Base-by-base conservation (phyloP, 2,329 filamentous ascomycete genomes). In the Aciculosporium take region DNA sequence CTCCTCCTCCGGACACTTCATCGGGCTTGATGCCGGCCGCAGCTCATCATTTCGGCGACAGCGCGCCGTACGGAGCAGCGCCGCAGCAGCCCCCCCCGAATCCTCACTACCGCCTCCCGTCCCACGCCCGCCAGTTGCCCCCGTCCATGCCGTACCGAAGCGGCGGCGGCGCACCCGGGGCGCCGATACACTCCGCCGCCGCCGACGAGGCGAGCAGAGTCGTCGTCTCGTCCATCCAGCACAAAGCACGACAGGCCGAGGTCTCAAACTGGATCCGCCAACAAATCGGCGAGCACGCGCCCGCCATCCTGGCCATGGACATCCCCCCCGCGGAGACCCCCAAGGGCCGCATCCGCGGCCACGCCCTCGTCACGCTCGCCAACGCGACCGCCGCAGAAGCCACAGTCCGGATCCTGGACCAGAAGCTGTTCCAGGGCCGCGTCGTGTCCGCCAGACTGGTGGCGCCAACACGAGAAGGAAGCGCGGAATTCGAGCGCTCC, bases 221-320 rank as follows among this genome's bases (percentile, higher is more conserved):
- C 24, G 43, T 52, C 23, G 44, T 60, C 18, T 49, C 51, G 6
- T 50, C 49, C 12, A 51, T 60, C 15, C 47, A 50, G 27, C 49
- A 52, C 37, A 43, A 50, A 20, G 47, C 47, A 17, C 37, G 31
- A 13, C 39, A 44, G 9, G 44, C 50, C 3, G 51, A 57, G 2
- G 53, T 59, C 7, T 49, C 42, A 17, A 42, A 37, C 8, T 60
- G 58, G 58, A 48, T 59, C 9, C 48, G 46, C 5, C 44, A 48
- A 15, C 53, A 49, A 30, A 47, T 56, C 31, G 51, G 51, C 3
- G 40, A 47, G 8, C 38, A 42, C 24, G 46, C 41, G 2, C 24
- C 30, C 9, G 46, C 47, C n/a, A 51, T 58, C 20, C 37, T 37
- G 13, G 38, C 35, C n/a, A 48, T 60, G 18, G 46, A 57, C 7